phyloP scores from a whole-genome alignment of 2,329 filamentous ascomycete genomes.

The Xenosphaeropsis pyriputrescens region DNA sequence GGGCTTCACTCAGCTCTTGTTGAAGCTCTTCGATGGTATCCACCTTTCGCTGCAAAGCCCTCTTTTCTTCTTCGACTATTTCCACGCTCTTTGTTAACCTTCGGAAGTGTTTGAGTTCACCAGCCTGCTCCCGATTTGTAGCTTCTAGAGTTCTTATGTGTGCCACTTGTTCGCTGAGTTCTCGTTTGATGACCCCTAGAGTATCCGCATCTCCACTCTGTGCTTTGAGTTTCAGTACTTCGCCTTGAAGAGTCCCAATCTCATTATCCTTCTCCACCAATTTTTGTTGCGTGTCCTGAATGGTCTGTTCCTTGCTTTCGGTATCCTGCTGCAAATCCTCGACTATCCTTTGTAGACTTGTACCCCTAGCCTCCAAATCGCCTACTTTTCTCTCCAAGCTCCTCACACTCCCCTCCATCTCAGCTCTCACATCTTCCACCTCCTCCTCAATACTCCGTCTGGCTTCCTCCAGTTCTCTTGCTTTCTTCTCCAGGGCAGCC shows the following conservation, averaged over 20 bases:
- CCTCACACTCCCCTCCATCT: slow-evolving; percentile 56
- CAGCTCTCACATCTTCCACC: slow-evolving; percentile 51
- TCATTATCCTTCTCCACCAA: slow-evolving; percentile 54
- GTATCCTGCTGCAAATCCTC: slow-evolving; percentile 33
- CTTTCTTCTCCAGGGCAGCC: slow-evolving; percentile 51
- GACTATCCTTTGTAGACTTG: slow-evolving; percentile 37
- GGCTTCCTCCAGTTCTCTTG: slow-evolving; percentile 59
- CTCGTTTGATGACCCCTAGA: slow-evolving; percentile 68
- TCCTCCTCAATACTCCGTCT: slow-evolving; percentile 67
- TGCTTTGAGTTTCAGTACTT: slow-evolving; percentile 71
- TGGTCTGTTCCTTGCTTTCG: slow-evolving; percentile 13
- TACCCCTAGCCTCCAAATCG: slow-evolving; percentile 46
- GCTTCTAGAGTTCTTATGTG: slow-evolving; percentile 78
- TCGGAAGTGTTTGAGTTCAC: slow-evolving; percentile 69
- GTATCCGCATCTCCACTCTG: slow-evolving; percentile 80
- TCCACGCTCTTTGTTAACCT: slow-evolving; percentile 78
- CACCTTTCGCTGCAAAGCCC: slow-evolving; percentile 62
- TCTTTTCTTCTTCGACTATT: slow-evolving; percentile 90
- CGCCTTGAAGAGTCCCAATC: slow-evolving; percentile 65
- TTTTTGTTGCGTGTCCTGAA: slow-evolving; percentile 17
- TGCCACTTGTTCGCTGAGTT: slow-evolving; percentile 82
- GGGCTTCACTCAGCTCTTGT: slow-evolving; percentile 62
- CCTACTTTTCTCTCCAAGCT: slow-evolving; percentile 42
- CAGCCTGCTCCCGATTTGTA: slow-evolving; percentile 62
- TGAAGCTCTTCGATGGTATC: slow-evolving; percentile 62